Conservation (phyloP, 306 rosid species). For the Geum urbanum region DNA sequence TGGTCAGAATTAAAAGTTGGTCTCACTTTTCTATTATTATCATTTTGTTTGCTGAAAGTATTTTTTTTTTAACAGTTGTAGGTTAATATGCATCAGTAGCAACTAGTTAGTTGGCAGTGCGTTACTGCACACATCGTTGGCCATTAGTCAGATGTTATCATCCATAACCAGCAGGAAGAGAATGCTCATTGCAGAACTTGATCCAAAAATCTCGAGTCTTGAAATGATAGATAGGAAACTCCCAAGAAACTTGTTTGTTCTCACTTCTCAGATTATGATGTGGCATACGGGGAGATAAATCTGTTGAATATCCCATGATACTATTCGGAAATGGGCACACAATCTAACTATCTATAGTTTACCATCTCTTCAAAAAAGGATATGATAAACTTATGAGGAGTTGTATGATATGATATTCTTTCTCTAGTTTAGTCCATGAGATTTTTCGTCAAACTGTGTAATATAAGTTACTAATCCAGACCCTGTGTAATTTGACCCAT, state of each 20-base stretch:
- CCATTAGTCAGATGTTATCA: not conserved
- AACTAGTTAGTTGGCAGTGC: conserved; percentile 13
- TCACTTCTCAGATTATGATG: conserved; percentile 6
- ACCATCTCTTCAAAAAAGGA: not conserved
- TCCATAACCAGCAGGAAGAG: conserved; percentile 10
- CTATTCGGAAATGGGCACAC: not conserved
- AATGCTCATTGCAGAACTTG: not conserved
- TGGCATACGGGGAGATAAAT: conserved; percentile 7
- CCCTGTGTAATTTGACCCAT: not conserved
- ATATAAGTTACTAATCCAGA: not conserved
- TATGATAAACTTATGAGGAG: not conserved
- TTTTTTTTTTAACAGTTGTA: conserved; percentile 7
- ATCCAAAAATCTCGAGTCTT: not conserved
- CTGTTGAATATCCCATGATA: not conserved
- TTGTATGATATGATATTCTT: not conserved
- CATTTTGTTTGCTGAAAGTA: not conserved
- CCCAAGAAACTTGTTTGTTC: conserved; percentile 1
- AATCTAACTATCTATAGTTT: not conserved
- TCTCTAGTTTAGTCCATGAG: not conserved
- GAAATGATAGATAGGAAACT: conserved; percentile 6
- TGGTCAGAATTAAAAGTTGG: too few species aligned
- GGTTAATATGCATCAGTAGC: conserved; percentile 10
- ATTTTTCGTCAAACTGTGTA: not conserved
- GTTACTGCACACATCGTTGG: not conserved
- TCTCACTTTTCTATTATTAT: not conserved